A percentile compares a stretch with the other conserved stretches of the same genome.
Conservation (phyloP, 1,284 basidiomycete genomes). For the Cryptococcus deneoformans region DNA sequence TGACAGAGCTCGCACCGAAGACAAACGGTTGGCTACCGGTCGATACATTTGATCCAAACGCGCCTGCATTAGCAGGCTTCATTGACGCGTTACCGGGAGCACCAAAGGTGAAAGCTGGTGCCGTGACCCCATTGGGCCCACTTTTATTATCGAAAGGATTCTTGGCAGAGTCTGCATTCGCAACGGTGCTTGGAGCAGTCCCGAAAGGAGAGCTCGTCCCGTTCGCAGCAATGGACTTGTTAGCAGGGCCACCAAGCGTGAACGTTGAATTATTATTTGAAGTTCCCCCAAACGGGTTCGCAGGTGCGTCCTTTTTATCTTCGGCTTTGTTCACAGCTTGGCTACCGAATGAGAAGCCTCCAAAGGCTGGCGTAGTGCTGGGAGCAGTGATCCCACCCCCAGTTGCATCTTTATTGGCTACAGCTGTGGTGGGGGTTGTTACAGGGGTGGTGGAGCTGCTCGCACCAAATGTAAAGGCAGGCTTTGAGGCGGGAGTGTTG, state of each 20-base stretch:
- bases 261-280: constrained; percentile 1
- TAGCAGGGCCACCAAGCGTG: constrained; percentile 7
- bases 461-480: constrained; percentile 16
- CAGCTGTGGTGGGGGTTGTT: not conserved
- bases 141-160: not conserved
- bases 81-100: not conserved
- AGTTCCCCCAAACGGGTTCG: constrained; percentile 5
- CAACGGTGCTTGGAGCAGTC: not conserved
- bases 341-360: constrained; percentile 22
- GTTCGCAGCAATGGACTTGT: not conserved
- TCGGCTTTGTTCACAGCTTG: constrained; percentile 8
- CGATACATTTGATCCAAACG: not conserved
- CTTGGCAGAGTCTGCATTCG: not conserved
- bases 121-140: not conserved
- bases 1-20: not conserved
- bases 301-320: constrained; percentile 4
- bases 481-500: constrained; percentile 11
- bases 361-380: constrained; percentile 2
- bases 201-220: constrained; percentile 1
- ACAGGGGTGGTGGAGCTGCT: not conserved
- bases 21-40: not conserved
- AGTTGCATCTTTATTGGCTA: not conserved
- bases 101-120: not conserved
- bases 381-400: not conserved
- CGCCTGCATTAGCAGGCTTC: constrained; percentile 1